phyloP scores from a whole-genome alignment of 2,329 filamentous ascomycete species.

The Fusarium heterosporum region DNA sequence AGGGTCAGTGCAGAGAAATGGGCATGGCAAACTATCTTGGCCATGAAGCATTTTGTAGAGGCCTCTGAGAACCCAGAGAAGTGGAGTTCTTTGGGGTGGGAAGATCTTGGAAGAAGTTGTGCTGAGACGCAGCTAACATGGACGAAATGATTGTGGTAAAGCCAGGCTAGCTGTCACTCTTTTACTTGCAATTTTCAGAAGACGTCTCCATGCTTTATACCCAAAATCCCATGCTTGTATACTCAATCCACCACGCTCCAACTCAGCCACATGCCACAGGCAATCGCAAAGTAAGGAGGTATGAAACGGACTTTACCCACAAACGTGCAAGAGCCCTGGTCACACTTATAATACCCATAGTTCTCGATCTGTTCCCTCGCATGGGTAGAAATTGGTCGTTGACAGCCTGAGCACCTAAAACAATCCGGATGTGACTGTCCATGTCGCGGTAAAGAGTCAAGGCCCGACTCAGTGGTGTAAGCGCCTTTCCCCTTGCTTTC shows the following conservation, averaged over 20 bases:
- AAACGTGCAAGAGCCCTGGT: background rate
- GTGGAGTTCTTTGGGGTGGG: constrained; percentile 57
- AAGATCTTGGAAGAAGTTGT: constrained; percentile 26
- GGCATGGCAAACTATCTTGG: constrained; percentile 63
- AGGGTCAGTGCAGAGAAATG: constrained; percentile 59
- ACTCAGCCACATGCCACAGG: background rate
- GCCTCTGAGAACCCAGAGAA: constrained; percentile 56
- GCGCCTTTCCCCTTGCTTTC: background rate
- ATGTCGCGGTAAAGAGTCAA: background rate
- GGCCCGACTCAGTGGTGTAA: background rate
- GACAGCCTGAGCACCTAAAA: background rate
- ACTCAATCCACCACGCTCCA: background rate
- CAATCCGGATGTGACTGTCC: background rate
- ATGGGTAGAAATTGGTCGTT: background rate
- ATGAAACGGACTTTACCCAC: background rate
- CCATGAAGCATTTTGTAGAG: constrained; percentile 64
- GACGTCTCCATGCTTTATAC: no score
- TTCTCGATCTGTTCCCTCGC: background rate
- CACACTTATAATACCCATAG: background rate
- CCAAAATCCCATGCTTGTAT: background rate
- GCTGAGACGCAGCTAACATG: constrained; percentile 28
- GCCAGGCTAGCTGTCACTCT: no score
- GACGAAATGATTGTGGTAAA: background rate
- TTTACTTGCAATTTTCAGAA: no score
- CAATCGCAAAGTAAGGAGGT: background rate